Percentiles rank a stretch among this genome's conserved stretches.
phyloP scores from a whole-genome alignment of 78 protist genomes.

The Dictyostelium brefeldianum region DNA sequence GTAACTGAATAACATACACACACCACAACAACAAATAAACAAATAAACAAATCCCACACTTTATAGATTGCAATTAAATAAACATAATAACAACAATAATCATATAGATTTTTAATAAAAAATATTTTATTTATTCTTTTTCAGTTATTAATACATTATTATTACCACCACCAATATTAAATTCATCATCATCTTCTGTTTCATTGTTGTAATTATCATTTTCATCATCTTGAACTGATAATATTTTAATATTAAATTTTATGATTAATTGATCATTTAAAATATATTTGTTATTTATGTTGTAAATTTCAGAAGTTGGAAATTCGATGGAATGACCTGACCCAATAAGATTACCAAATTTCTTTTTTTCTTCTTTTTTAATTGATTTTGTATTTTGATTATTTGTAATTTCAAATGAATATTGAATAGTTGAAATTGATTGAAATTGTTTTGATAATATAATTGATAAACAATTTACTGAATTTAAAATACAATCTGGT shows the following conservation, averaged over 20 bases:
- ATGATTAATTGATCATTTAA: neutral
- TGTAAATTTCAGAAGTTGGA: neutral
- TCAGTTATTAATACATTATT: slow-evolving; percentile 1
- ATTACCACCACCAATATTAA: neutral
- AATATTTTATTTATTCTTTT: neutral
- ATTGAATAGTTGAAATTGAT: neutral
- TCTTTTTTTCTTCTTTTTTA: neutral
- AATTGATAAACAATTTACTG: neutral
- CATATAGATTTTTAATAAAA: neutral
- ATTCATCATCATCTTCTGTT: neutral
- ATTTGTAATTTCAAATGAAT: slow-evolving; percentile 8
- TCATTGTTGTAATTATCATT: neutral
- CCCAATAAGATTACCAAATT: neutral
- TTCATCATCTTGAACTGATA: neutral
- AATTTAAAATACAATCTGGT: neutral
- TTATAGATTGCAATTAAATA: too few species aligned
- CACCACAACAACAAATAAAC: too few species aligned
- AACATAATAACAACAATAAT: too few species aligned
- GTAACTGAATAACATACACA: neutral
- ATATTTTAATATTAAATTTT: slow-evolving; percentile 1
- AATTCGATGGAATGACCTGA: neutral
- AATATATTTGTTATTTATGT: neutral
- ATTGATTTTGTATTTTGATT: neutral
- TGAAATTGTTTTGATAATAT: neutral
- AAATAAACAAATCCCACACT: too few species aligned